Evolutionary conservation across 2,329 filamentous ascomycete genomes (phyloP).

Genomic region (Curvularia sp.): DNA sequence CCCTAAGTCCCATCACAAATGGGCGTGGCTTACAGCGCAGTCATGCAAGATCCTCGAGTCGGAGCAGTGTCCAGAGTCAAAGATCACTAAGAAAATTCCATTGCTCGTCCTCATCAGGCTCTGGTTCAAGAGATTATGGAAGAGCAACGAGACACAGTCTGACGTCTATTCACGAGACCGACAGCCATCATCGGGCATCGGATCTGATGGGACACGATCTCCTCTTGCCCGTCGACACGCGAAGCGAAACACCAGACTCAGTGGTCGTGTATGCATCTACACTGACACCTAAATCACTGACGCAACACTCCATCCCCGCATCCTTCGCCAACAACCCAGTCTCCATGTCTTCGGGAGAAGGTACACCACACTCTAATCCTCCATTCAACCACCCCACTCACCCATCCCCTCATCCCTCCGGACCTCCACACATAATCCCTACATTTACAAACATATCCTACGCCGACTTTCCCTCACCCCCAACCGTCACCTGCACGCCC

Average conservation of each 20-base stretch:
- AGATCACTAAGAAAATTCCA: slow-evolving; percentile 26
- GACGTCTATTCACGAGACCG: slow-evolving; percentile 6
- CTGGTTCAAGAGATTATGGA: slow-evolving; percentile 25
- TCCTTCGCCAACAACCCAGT: neutral
- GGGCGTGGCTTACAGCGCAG: slow-evolving; percentile 16
- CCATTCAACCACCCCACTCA: too few species aligned
- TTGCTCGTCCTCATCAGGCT: slow-evolving; percentile 24
- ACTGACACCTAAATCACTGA: slow-evolving; percentile 27
- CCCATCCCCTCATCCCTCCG: neutral
- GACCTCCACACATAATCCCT: neutral
- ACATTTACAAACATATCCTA: neutral
- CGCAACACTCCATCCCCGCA: neutral
- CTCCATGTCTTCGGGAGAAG: too few species aligned
- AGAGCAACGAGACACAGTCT: neutral
- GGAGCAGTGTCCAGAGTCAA: slow-evolving; percentile 25
- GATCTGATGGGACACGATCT: slow-evolving; percentile 43
- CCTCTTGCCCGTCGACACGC: slow-evolving; percentile 36
- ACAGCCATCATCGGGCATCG: slow-evolving; percentile 28
- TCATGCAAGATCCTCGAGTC: slow-evolving; percentile 6
- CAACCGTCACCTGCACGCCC: slow-evolving; percentile 1
- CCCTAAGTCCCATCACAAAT: slow-evolving; percentile 28
- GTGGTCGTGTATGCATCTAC: slow-evolving; percentile 36
- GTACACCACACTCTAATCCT: too few species aligned
- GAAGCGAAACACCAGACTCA: slow-evolving; percentile 40
- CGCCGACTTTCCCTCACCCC: neutral